Evolutionary conservation across 768 basidiomycete species (phyloP).

Genomic region (Dioszegia crocea): DNA sequence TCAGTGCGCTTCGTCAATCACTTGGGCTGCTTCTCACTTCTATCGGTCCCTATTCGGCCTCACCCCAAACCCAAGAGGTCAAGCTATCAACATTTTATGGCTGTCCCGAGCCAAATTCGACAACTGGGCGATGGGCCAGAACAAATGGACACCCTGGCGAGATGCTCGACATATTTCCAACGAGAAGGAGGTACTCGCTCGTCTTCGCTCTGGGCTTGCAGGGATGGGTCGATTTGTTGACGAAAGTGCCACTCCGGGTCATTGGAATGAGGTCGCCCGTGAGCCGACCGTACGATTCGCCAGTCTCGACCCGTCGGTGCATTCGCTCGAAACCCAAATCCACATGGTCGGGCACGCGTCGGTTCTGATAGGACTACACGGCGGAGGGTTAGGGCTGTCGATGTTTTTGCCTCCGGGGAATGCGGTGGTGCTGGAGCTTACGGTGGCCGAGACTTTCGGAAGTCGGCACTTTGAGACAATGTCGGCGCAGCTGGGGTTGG

Average conservation of each 20-base stretch:
- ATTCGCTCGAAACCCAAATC: constrained; percentile 41
- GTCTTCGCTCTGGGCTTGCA: constrained; percentile 19
- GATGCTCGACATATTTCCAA: constrained; percentile 43
- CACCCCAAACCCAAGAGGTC: constrained; percentile 10
- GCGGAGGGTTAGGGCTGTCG: constrained; percentile 41
- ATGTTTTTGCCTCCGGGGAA: constrained; percentile 41
- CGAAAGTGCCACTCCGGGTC: constrained; percentile 29
- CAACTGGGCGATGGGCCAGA: constrained; percentile 26
- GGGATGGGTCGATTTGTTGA: constrained; percentile 33
- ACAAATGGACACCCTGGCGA: constrained; percentile 43
- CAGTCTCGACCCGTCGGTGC: constrained; percentile 40
- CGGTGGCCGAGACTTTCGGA: constrained; percentile 22
- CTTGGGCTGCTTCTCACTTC: constrained; percentile 45
- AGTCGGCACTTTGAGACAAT: constrained; percentile 46
- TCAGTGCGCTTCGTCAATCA: constrained; percentile 39
- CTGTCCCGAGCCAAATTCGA: constrained; percentile 42
- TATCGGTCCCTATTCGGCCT: constrained; percentile 46
- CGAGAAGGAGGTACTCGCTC: constrained; percentile 31
- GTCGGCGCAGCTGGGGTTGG: constrained; percentile 36
- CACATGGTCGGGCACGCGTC: constrained; percentile 42
- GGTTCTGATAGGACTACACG: constrained; percentile 40
- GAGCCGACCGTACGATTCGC: constrained; percentile 35
- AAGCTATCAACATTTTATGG: constrained; percentile 42
- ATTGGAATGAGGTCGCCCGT: constrained; percentile 17
- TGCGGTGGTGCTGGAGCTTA: constrained; percentile 34